These are phyloP conservation scores for Abelmoschus esculentus DNA, from an alignment of 345 rosid species.

Conservation along the genomic window DNA sequence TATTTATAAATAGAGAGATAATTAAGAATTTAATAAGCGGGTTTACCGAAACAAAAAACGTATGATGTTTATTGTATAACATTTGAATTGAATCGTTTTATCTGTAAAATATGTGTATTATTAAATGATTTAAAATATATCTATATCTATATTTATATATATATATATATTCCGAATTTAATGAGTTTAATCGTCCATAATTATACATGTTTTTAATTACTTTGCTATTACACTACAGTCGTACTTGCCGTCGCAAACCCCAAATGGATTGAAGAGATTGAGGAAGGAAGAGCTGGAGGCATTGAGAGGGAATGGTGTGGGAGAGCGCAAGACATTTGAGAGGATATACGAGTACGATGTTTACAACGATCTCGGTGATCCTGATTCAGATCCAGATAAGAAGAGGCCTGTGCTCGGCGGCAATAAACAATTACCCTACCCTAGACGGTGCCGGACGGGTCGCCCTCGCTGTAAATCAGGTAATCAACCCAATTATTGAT, in stretches of 20 bases:
- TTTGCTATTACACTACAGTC: constrained; percentile 23
- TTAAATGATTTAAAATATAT: too few relatives aligned
- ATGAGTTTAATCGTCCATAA: too few relatives aligned
- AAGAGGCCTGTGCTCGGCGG: constrained; percentile 18
- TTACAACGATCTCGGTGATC: constrained; percentile 69
- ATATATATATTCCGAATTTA: too few relatives aligned
- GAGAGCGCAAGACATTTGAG: constrained; percentile 45
- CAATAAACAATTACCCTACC: constrained; percentile 29
- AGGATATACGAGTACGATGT: constrained; percentile 79
- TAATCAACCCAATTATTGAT: neutral
- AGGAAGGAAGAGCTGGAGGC: constrained; percentile 52
- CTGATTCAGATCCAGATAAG: constrained; percentile 27
- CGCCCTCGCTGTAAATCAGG: constrained; percentile 27
- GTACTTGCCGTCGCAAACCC: constrained; percentile 58
- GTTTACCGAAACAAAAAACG: too few relatives aligned
- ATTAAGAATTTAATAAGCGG: too few relatives aligned
- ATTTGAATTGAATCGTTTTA: too few relatives aligned
- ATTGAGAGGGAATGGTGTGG: constrained; percentile 55
- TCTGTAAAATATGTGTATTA: too few relatives aligned
- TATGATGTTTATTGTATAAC: too few relatives aligned
- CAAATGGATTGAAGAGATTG: constrained; percentile 41
- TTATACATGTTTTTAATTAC: neutral
- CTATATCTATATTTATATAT: too few relatives aligned
- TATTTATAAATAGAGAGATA: too few relatives aligned
- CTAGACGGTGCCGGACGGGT: constrained; percentile 54